Evolutionary conservation across 2,329 filamentous ascomycete species (phyloP).

Genomic region (Arthrobotrys entomopaga): DNA sequence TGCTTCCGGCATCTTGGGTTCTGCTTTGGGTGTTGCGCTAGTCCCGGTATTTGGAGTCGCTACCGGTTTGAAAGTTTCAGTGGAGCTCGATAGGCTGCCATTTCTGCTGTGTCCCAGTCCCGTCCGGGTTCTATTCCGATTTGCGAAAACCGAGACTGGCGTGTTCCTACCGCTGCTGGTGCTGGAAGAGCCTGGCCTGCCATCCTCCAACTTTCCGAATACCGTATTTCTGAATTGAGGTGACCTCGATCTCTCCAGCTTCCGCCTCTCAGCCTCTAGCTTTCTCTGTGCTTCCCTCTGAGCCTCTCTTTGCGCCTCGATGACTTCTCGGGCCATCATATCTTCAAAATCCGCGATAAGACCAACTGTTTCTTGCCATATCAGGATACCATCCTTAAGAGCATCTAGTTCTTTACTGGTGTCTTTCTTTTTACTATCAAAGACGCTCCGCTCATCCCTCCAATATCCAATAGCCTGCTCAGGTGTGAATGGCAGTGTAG

Average conservation of each 20-base stretch:
- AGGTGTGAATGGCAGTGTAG: constrained; percentile 45
- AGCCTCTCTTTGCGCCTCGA: constrained; percentile 57
- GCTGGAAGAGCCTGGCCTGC: constrained; percentile 36
- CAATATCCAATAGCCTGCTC: constrained; percentile 68
- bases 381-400: constrained; percentile 72
- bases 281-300: constrained; percentile 30
- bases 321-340: constrained; percentile 69
- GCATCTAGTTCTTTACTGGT: constrained; percentile 73
- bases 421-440: constrained; percentile 68
- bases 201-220: constrained; percentile 69
- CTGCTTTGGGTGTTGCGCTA: constrained; percentile 6
- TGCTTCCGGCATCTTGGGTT: constrained; percentile 40
- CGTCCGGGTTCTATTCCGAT: constrained; percentile 38
- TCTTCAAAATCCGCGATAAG: constrained; percentile 74
- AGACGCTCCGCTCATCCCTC: constrained; percentile 70
- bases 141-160: constrained; percentile 45
- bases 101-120: constrained; percentile 36
- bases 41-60: not conserved
- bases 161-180: constrained; percentile 48
- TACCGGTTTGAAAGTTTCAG: constrained; percentile 45
- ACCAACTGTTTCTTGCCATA: constrained; percentile 73
- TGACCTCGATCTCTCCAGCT: constrained; percentile 61
- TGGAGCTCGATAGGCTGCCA: constrained; percentile 49
- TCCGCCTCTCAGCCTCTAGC: constrained; percentile 59
- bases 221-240: constrained; percentile 65